Evolutionary conservation across 2,329 filamentous ascomycete species (phyloP), one percentile per base, ranked within the genome.

Genomic region (Lasiodiplodia sp.): DNA sequence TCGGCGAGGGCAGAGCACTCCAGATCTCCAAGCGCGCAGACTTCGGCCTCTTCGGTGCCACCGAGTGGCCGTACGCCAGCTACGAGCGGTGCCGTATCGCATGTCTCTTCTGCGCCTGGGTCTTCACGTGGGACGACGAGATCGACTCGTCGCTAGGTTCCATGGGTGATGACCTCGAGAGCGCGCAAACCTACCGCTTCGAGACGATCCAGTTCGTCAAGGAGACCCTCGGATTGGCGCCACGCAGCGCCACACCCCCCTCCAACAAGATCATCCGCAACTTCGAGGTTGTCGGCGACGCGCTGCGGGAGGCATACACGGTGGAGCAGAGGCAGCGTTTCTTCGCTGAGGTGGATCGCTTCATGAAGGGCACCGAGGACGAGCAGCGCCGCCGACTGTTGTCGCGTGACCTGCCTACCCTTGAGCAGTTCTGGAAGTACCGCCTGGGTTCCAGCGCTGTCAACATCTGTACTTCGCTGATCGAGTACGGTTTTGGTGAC

Each of bases 251-350:
- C 2, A 38, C n/a, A 2, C 47, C 60, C 4, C 60, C 60, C 0
- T 14, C 60, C 31, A 64, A 64, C 47, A 64, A 64, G 60, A 64
- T 64, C 47, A 64, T 64, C 31, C 60, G 60, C n/a, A 64, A 64
- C 60, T 64, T 64, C 47, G 28, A 52, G 31, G 38, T 52, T 6
- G 60, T 64, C 47, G 60, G 60, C 44, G 21, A 8, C 16, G 60
- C 60, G 11, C 60, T 64, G 12, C 44, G 47, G 3, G 44, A 38
- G 12, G n/a, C 18, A 2, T 64, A 64, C 47, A 52, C 60, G 12
- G 1, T 25, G 18, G n/a, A 11, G 2, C 60, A 64, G 47, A 18
- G 60, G 5, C n/a, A 11, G 2, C 60, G 60, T 31, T 64, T 64
- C 60, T 52, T 64, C 31, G 47, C 28, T 47, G 60, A 64, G 47